Evolutionary conservation across 164 flowering plant species (phyloP), one percentile per base, ranked within the genome.

Genomic region (Aristolochia californica): DNA sequence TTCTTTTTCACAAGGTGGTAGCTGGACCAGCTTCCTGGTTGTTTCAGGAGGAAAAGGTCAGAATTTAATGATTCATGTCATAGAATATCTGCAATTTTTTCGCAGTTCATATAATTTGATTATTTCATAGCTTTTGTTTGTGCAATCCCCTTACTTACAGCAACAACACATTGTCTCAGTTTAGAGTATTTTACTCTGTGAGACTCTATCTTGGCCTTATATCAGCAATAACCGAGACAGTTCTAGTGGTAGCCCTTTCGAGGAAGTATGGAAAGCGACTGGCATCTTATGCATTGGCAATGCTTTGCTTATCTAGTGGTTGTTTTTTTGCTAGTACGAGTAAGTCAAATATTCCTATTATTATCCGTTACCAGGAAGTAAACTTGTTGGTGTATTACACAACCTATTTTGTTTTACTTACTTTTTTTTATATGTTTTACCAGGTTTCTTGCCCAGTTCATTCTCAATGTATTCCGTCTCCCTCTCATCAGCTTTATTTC

Each of bases 311-410:
- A 62, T 78, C 96, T 43, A 93, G 97, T 66, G 99, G 99, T 43
- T 93, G 95, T 66, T 93, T 84, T 67, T 93, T 89, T 59, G 99
- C 99, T 62, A 89, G 97, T 80, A 89, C 99, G 43, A 89, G 99
- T 93, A 65, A 67, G 97, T 79, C 11, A 22, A 48, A n/a, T 47
- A 40, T 48, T 53, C 43, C 52, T 16, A 58, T 55, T 63, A 27
- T 18, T 34, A 34, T 34, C 40, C 7, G 40, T 34, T 0, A 7
- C 11, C 0, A 1, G 10, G 40, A 34, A 34, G 10, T 12, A 3
- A 34, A 34, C 10, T 3, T 3, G 7, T 12, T 34, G 40, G 40
- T 34, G 40, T 34, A 34, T 34, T 12, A 34, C 40, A 2, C 40
- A 34, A 34, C 40, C 10, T 34, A 2, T 34, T 34, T 34, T 34